phyloP scores from a whole-genome alignment of 495 filamentous ascomycete genomes.

The Talaromyces ruber region DNA sequence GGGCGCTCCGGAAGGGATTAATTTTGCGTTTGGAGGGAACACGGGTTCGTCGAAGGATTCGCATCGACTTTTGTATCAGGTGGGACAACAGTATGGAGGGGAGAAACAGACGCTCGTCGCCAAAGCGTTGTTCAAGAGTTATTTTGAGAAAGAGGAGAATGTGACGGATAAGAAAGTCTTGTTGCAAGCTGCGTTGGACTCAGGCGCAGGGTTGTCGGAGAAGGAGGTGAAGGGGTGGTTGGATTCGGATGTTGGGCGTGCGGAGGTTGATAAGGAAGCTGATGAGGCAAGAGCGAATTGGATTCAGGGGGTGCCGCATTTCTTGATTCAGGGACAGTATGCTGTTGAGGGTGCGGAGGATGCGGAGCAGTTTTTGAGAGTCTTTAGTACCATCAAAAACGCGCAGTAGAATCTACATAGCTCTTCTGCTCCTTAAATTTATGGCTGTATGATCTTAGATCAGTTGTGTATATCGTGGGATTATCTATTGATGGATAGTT shows the following conservation, averaged over 20 bases:
- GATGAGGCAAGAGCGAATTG: constrained; percentile 43
- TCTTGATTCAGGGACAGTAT: constrained; percentile 56
- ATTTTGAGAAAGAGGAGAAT: constrained; percentile 73
- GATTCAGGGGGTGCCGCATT: constrained; percentile 68
- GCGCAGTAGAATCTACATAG: constrained; percentile 11
- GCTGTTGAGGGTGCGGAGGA: constrained; percentile 60
- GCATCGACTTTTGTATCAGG: constrained; percentile 66
- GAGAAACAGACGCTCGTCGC: constrained; percentile 55
- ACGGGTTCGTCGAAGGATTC: constrained; percentile 73
- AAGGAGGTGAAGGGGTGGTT: constrained; percentile 54
- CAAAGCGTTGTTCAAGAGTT: constrained; percentile 58
- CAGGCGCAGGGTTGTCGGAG: constrained; percentile 45
- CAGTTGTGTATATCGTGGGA: no score
- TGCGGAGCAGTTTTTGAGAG: constrained; percentile 41
- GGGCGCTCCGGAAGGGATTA: constrained; percentile 58
- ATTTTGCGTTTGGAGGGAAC: constrained; percentile 62
- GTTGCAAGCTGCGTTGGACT: constrained; percentile 49
- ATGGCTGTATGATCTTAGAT: no score
- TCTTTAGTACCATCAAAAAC: constrained; percentile 46
- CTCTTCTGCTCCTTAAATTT: no score
- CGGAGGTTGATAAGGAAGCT: constrained; percentile 65
- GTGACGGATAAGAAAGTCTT: constrained; percentile 59
- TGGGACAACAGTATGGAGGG: constrained; percentile 44
- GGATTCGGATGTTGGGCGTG: constrained; percentile 50
- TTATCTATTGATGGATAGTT: no score